phyloP scores from a whole-genome alignment of 345 rosid genomes.

The Odontarrhena argentea region DNA sequence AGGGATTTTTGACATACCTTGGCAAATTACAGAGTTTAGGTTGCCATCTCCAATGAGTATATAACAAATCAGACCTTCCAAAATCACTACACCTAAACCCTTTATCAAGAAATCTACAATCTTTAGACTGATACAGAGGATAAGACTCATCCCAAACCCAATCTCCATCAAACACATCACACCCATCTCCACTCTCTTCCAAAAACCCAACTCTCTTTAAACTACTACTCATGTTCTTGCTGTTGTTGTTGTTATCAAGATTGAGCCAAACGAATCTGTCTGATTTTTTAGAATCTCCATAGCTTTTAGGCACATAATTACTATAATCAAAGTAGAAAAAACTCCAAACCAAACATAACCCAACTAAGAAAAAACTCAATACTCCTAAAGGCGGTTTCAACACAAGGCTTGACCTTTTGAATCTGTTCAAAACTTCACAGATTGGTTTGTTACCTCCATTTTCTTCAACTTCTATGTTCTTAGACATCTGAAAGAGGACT shows the following conservation, averaged over 20 bases:
- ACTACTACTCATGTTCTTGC: background rate
- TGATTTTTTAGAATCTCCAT: slow-evolving; percentile 51
- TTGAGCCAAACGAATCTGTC: slow-evolving; percentile 69
- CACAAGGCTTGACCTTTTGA: slow-evolving; percentile 60
- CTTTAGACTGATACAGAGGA: slow-evolving; percentile 83
- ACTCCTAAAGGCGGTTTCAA: slow-evolving; percentile 71
- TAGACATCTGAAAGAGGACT: slow-evolving; percentile 49
- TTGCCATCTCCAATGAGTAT: slow-evolving; percentile 96
- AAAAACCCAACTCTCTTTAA: slow-evolving; percentile 63
- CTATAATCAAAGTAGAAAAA: too few species aligned
- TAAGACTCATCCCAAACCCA: slow-evolving; percentile 94
- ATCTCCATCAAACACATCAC: slow-evolving; percentile 85
- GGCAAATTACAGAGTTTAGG: slow-evolving; percentile 82
- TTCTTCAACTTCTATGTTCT: slow-evolving; percentile 45
- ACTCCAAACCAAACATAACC: slow-evolving; percentile 59
- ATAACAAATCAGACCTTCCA: slow-evolving; percentile 91
- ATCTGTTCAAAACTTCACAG: slow-evolving; percentile 53
- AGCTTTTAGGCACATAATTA: slow-evolving; percentile 52
- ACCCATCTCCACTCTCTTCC: slow-evolving; percentile 55
- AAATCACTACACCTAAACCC: slow-evolving; percentile 86
- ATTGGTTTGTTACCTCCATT: slow-evolving; percentile 39
- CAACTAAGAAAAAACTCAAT: slow-evolving; percentile 63
- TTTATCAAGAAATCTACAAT: slow-evolving; percentile 77
- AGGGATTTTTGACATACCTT: slow-evolving; percentile 47
- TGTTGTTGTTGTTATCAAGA: slow-evolving; percentile 23